Evolutionary conservation across 768 basidiomycete species (phyloP).

Genomic region (Tubosaeta brunneosetosa): DNA sequence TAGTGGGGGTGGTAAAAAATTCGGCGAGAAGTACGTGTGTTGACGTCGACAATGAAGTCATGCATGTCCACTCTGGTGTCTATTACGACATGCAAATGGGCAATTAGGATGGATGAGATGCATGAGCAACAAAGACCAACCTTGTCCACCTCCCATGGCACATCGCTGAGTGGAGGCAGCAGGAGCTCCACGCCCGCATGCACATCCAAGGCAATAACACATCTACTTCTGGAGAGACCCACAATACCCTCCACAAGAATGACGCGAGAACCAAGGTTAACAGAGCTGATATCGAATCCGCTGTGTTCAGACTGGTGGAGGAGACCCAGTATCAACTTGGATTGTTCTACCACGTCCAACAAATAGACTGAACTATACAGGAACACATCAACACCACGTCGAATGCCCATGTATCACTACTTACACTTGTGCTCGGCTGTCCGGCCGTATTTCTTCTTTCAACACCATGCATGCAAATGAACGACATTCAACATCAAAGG

Average conservation of each 20-base stretch:
- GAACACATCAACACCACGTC: neutral
- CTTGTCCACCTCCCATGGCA: neutral
- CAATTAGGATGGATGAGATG: constrained; percentile 3
- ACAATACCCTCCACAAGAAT: neutral
- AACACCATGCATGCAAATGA: constrained; percentile 2
- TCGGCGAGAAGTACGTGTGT: too few relatives aligned
- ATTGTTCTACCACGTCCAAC: neutral
- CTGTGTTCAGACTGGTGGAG: constrained; percentile 9
- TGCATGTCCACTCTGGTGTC: too few relatives aligned
- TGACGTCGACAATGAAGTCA: too few relatives aligned
- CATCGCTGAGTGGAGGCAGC: neutral
- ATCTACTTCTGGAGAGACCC: neutral
- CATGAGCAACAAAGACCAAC: constrained; percentile 3
- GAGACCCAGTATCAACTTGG: constrained; percentile 2
- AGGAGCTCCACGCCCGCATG: constrained; percentile 3
- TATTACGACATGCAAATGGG: too few relatives aligned
- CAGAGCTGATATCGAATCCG: neutral
- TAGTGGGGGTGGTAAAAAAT: too few relatives aligned
- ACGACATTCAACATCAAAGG: neutral
- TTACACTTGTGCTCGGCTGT: neutral
- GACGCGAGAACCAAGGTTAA: constrained; percentile 12
- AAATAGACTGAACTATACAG: neutral
- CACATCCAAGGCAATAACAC: constrained; percentile 11
- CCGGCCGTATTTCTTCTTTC: neutral
- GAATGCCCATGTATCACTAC: neutral